phyloP scores from a whole-genome alignment of 23 red algal genomes.

The Gracilaria gracilis region DNA sequence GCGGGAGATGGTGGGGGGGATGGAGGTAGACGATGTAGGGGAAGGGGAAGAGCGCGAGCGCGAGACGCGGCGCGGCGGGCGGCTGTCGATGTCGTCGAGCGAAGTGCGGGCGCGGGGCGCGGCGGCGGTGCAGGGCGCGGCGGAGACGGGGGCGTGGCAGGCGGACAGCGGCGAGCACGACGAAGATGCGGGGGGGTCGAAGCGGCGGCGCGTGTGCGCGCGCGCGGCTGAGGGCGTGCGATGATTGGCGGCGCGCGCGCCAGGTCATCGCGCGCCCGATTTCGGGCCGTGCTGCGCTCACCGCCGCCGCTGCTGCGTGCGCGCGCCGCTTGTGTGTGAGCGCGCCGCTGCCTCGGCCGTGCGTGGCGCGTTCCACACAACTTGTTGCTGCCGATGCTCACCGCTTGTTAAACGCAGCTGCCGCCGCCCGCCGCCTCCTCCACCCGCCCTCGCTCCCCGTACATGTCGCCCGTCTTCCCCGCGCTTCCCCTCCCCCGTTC shows the following conservation, averaged over 20 bases:
- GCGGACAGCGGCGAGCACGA: not conserved
- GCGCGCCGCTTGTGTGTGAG: conserved; percentile 11
- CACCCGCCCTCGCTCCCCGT: not conserved
- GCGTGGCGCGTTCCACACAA: no score
- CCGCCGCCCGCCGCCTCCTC: not conserved
- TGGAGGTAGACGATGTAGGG: not conserved
- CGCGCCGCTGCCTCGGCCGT: not conserved
- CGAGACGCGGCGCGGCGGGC: not conserved
- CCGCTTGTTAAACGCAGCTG: conserved; percentile 22
- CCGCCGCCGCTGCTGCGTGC: not conserved
- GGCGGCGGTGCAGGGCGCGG: not conserved
- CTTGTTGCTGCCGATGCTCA: no score
- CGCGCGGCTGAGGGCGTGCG: not conserved
- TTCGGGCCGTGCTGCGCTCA: not conserved
- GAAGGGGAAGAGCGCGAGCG: not conserved
- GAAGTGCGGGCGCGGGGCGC: not conserved
- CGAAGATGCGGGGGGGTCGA: not conserved
- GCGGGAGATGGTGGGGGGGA: not conserved
- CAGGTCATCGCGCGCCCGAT: conserved; percentile 9
- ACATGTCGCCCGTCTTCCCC: not conserved
- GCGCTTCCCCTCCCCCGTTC: not conserved
- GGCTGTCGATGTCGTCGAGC: not conserved
- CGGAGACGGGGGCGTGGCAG: not conserved
- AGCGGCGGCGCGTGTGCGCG: not conserved
- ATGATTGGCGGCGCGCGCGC: conserved; percentile 13